Conservation (phyloP, 202 grass and related monocot genomes). For the Saccharum hybrid region DNA sequence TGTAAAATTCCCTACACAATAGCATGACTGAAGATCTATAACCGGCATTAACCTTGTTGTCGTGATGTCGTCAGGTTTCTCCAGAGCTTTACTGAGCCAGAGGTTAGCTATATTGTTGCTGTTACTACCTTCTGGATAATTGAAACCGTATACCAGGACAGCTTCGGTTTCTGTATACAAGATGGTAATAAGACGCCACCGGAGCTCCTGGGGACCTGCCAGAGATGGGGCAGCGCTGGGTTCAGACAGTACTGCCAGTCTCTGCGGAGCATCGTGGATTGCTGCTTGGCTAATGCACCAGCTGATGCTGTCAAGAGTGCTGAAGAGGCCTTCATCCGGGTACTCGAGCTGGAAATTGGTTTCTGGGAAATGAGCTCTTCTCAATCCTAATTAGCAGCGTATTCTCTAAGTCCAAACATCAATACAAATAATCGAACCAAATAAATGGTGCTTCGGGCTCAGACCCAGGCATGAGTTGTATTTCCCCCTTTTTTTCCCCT, state of each 20-base stretch:
- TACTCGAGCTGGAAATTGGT: conserved; percentile 73
- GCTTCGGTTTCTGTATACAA: conserved; percentile 74
- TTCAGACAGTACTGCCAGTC: conserved; percentile 79
- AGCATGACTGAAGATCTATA: not conserved
- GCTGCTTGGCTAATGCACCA: conserved; percentile 58
- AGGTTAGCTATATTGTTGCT: conserved; percentile 60
- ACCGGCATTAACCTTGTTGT: conserved; percentile 10
- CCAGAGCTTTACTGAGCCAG: conserved; percentile 56
- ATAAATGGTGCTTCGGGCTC: conserved; percentile 26
- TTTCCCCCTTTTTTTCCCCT: not conserved
- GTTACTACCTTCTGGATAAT: conserved; percentile 83
- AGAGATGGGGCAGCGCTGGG: conserved; percentile 72
- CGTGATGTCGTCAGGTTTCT: conserved; percentile 59
- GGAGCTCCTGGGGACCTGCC: conserved; percentile 75
- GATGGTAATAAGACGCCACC: conserved; percentile 61
- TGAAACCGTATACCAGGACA: conserved; percentile 91
- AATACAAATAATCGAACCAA: not conserved
- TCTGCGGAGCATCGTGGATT: conserved; percentile 69
- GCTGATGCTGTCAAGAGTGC: conserved; percentile 52
- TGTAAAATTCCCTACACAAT: not conserved
- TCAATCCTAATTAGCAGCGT: not conserved
- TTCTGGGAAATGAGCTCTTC: conserved; percentile 91
- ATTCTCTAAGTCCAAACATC: not conserved
- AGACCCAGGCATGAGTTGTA: not conserved
- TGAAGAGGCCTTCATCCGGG: conserved; percentile 68